Conservation (phyloP, 352 stramenopile species). For the Phytopythium kandeliae region DNA sequence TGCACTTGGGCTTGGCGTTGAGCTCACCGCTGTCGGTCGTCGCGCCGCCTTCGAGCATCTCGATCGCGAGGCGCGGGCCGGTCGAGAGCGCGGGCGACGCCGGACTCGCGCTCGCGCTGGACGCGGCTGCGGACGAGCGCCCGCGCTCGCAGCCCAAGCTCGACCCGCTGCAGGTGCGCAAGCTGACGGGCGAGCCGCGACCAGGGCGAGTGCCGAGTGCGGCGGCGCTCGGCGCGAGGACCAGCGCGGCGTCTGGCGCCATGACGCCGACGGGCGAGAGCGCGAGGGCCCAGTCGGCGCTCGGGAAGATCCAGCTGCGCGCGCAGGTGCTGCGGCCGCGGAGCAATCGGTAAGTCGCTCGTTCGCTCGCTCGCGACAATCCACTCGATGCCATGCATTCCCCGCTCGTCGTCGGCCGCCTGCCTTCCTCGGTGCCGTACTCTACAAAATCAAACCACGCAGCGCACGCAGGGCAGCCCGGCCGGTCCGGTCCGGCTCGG, state of each 20-base stretch:
- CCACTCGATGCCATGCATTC: too few species aligned
- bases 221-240: background rate
- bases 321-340: slow-evolving; percentile 50
- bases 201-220: background rate
- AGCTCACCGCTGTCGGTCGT: background rate
- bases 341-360: slow-evolving; percentile 26
- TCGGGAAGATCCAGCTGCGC: slow-evolving; percentile 51
- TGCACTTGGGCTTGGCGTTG: background rate
- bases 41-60: slow-evolving; percentile 9
- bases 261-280: background rate
- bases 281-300: slow-evolving; percentile 8
- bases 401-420: too few species aligned
- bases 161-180: slow-evolving; percentile 48
- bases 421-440: slow-evolving; percentile 3
- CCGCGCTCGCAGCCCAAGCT: slow-evolving; percentile 55
- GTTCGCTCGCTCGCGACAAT: too few species aligned
- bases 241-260: background rate
- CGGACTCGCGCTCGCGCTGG: slow-evolving; percentile 23
- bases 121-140: slow-evolving; percentile 27
- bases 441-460: slow-evolving; percentile 6
- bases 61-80: slow-evolving; percentile 18
- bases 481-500: too few species aligned
- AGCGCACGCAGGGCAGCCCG: too few species aligned
- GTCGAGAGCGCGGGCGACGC: background rate
- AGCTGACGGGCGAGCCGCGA: slow-evolving; percentile 19